phyloP scores from a whole-genome alignment of 306 rosid genomes.

The Boehmeria nivea region DNA sequence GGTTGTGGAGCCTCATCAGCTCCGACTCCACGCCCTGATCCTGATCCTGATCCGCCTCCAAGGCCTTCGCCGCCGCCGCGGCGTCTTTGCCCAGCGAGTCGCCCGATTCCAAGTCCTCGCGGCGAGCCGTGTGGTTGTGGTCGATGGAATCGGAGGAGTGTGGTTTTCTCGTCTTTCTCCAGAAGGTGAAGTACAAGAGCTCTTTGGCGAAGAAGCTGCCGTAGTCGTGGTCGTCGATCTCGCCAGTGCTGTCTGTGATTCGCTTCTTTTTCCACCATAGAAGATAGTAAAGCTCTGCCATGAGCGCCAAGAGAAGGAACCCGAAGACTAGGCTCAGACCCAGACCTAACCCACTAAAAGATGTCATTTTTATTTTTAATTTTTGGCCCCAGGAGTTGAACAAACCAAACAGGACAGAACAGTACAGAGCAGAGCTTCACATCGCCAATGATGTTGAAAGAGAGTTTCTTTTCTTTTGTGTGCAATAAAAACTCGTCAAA shows the following conservation, averaged over 20 bases:
- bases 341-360: conserved; percentile 53
- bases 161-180: conserved; percentile 30
- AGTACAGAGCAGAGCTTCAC: neutral
- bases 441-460: too few relatives aligned
- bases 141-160: conserved; percentile 10
- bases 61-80: conserved; percentile 23
- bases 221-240: conserved; percentile 44
- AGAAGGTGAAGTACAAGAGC: conserved; percentile 35
- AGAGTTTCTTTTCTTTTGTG: too few relatives aligned
- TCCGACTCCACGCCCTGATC: conserved; percentile 49
- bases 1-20: conserved; percentile 83
- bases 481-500: too few relatives aligned
- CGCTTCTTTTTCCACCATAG: conserved; percentile 73
- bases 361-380: conserved; percentile 21
- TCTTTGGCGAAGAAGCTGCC: conserved; percentile 41
- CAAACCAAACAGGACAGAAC: conserved; percentile 31
- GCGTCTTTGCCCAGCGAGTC: too few relatives aligned
- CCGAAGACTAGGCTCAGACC: conserved; percentile 65
- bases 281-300: conserved; percentile 74
- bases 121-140: too few relatives aligned
- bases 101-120: conserved; percentile 45
- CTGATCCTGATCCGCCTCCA: conserved; percentile 37
- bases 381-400: conserved; percentile 38
- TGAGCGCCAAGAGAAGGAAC: conserved; percentile 47
- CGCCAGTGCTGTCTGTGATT: conserved; percentile 26